Evolutionary conservation across 208 protist genomes (phyloP), one percentile per base, ranked within the genome.

Genomic region (Leishmania turanica): DNA sequence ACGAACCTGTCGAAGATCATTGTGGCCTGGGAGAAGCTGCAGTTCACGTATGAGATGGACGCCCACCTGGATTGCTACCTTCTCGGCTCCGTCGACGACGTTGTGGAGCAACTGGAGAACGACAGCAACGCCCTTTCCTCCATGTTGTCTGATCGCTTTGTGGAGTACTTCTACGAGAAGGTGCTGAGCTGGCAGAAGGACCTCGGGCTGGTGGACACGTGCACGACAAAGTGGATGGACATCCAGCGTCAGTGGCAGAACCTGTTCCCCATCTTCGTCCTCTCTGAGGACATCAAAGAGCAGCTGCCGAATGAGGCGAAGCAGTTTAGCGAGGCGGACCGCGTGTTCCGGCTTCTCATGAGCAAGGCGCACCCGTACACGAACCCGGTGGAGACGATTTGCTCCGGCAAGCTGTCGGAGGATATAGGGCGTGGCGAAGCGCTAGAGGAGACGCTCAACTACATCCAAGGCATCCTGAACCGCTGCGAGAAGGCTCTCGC

Each of bases 171-270:
- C 79, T 96, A 98, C 83, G 94, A 98, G 34, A 96, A 95, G 84
- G 94, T 99, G 19, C 88, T 98, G 34, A 87, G 89, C 37, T 99
- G 99, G 98, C 98, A 99, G 86, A 96, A 94, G 75, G 98, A 98
- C 77, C 93, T 99, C 13, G 97, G 97, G 21, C 92, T 93, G 1
- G 98, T 99, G 21, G 98, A 99, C 81, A 98, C 96, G 13, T 99
- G 99, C 83, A 98, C 99, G 9, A 93, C 84, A 47, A 97, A 99
- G 81, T 99, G 98, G 96, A 85, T 99, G 34, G 94, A 99, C 34
- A 99, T 99, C 65, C 98, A 99, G 89, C 89, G 96, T 42, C 97
- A 99, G 82, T 99, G 99, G 99, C 92, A 93, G 87, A 99, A 99
- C 81, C 89, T 99, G 53, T 99, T 99, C 87, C 96, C 97, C 60